phyloP scores from a whole-genome alignment of 768 basidiomycete species.

The Sarcomyxa edulis region DNA sequence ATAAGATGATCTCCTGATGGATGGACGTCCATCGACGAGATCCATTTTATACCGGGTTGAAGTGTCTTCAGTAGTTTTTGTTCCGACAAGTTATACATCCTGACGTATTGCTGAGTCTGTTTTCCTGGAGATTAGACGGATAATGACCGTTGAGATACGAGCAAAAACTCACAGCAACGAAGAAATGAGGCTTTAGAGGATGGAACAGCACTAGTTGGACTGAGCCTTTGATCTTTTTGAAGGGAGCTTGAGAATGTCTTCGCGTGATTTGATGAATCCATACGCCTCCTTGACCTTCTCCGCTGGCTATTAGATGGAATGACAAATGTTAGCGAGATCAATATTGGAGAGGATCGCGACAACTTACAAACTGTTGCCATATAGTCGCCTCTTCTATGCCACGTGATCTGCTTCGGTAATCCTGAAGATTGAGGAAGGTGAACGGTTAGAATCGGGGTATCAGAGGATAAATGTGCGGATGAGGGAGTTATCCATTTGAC shows the following conservation, averaged over 20 bases:
- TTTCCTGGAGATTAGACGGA: no score
- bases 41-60: constrained; percentile 93
- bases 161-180: constrained; percentile 81
- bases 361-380: constrained; percentile 89
- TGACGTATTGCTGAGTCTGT: constrained; percentile 94
- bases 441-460: constrained; percentile 56
- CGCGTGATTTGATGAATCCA: constrained; percentile 96
- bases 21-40: constrained; percentile 95
- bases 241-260: constrained; percentile 95
- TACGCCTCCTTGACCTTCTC: constrained; percentile 73
- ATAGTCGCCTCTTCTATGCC: constrained; percentile 96
- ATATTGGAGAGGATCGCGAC: not conserved
- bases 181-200: constrained; percentile 91
- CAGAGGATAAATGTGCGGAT: constrained; percentile 39
- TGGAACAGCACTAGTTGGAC: constrained; percentile 95
- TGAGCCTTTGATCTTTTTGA: constrained; percentile 89
- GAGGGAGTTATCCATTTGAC: constrained; percentile 65
- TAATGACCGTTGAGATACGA: no score
- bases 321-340: no score
- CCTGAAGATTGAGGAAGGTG: constrained; percentile 63
- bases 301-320: constrained; percentile 52
- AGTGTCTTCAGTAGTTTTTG: constrained; percentile 94
- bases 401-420: constrained; percentile 72
- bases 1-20: constrained; percentile 95
- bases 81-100: constrained; percentile 90